These are phyloP conservation scores for Actinidia arguta DNA, from an alignment of 179 eudicot species.

Conservation along the genomic window DNA sequence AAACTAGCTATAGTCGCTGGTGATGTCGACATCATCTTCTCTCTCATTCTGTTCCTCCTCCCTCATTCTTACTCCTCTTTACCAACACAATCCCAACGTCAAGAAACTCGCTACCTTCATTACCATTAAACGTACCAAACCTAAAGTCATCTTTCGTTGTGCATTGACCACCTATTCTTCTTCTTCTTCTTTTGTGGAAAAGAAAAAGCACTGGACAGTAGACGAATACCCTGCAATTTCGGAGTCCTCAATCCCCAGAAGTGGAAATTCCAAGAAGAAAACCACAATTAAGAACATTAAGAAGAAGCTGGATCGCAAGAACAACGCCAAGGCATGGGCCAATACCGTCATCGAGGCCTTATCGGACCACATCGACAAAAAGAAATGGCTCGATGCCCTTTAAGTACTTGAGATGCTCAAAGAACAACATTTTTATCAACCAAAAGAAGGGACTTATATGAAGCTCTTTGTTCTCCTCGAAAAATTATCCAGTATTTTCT, in stretches of 20 bases:
- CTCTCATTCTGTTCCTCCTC: constrained; percentile 62
- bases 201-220: constrained; percentile 73
- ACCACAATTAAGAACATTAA: constrained; percentile 78
- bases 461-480: constrained; percentile 91
- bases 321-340: constrained; percentile 76
- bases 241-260: constrained; percentile 37
- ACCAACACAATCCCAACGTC: not conserved
- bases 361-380: constrained; percentile 68
- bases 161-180: constrained; percentile 31
- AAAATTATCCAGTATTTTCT: constrained; percentile 28
- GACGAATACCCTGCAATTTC: constrained; percentile 79
- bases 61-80: constrained; percentile 37
- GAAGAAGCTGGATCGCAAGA: constrained; percentile 76
- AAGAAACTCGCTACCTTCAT: constrained; percentile 29
- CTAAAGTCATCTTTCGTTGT: constrained; percentile 19
- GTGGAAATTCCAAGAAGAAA: constrained; percentile 29
- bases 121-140: constrained; percentile 14
- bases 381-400: constrained; percentile 85
- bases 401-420: constrained; percentile 89
- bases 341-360: constrained; percentile 86
- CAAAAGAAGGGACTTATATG: constrained; percentile 95
- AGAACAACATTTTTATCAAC: constrained; percentile 86
- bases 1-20: too few relatives aligned
- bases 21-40: constrained; percentile 27
- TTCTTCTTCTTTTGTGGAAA: constrained; percentile 31